Conservation (phyloP, 768 basidiomycete genomes). For the Amanita rubescens region DNA sequence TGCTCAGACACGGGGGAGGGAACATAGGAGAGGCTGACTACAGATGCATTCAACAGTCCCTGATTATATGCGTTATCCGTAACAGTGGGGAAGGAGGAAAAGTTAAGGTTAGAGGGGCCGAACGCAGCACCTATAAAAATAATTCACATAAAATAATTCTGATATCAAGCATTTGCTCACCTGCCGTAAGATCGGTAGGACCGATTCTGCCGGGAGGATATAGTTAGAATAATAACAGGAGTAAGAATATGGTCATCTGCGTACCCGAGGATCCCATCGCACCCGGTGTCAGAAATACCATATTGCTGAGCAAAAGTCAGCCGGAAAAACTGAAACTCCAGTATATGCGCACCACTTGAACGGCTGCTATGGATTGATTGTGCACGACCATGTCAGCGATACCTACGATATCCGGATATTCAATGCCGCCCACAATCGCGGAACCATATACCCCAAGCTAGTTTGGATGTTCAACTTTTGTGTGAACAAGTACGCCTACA, state of each 20-base stretch:
- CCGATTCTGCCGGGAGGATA: slow-evolving; percentile 39
- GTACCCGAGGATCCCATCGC: slow-evolving; percentile 65
- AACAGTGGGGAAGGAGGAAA: slow-evolving; percentile 44
- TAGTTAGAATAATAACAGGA: not conserved
- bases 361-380: slow-evolving; percentile 55
- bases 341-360: slow-evolving; percentile 21
- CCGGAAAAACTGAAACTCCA: not conserved
- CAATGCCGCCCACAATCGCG: slow-evolving; percentile 54
- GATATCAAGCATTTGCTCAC: slow-evolving; percentile 15
- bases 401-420: slow-evolving; percentile 45
- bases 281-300: slow-evolving; percentile 24
- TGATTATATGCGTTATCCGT: slow-evolving; percentile 17
- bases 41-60: not conserved
- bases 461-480: not conserved
- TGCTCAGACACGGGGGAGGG: not conserved
- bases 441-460: slow-evolving; percentile 54
- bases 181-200: slow-evolving; percentile 46
- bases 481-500: not conserved
- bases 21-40: not conserved
- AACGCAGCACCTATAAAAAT: slow-evolving; percentile 24
- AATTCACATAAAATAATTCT: not conserved
- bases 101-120: slow-evolving; percentile 15
- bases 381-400: slow-evolving; percentile 45
- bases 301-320: slow-evolving; percentile 17
- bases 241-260: slow-evolving; percentile 9